Conservation (phyloP, 179 eudicot genomes). For the Corrigiola litoralis region DNA sequence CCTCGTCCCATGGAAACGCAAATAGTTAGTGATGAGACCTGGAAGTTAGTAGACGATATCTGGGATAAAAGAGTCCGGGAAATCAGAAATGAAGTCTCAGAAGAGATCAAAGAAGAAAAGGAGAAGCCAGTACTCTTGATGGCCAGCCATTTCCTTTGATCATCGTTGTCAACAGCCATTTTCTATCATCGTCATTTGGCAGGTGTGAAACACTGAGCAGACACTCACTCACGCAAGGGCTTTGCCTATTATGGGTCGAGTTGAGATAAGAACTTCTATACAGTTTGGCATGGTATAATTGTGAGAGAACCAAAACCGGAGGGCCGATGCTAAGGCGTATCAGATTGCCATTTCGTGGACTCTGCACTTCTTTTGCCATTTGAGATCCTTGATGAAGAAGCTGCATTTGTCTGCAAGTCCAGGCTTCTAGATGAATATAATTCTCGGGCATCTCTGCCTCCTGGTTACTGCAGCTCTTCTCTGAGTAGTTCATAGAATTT, state of each 20-base stretch:
- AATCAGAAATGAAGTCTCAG: constrained; percentile 43
- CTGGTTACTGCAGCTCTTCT: too few species aligned
- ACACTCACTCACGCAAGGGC: background rate
- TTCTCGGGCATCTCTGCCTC: background rate
- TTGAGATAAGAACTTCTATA: background rate
- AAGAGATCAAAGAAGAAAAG: constrained; percentile 54
- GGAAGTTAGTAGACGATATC: constrained; percentile 73
- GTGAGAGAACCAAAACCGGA: too few species aligned
- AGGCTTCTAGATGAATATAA: background rate
- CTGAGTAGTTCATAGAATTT: background rate
- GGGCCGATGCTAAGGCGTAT: too few species aligned
- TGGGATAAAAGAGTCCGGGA: constrained; percentile 65
- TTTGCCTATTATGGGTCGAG: background rate
- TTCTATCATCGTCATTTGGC: constrained; percentile 33
- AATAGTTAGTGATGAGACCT: constrained; percentile 68
- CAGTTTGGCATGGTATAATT: background rate
- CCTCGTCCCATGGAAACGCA: constrained; percentile 95
- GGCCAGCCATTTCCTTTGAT: constrained; percentile 75
- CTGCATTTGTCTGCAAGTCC: background rate
- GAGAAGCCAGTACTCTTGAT: constrained; percentile 60
- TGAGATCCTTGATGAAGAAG: too few species aligned
- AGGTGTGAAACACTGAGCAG: background rate
- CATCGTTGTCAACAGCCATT: constrained; percentile 70
- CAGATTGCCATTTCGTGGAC: too few species aligned
- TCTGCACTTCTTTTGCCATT: too few species aligned